Conservation (phyloP, 352 stramenopile genomes). For the Phytophthora macrochlamydospora region DNA sequence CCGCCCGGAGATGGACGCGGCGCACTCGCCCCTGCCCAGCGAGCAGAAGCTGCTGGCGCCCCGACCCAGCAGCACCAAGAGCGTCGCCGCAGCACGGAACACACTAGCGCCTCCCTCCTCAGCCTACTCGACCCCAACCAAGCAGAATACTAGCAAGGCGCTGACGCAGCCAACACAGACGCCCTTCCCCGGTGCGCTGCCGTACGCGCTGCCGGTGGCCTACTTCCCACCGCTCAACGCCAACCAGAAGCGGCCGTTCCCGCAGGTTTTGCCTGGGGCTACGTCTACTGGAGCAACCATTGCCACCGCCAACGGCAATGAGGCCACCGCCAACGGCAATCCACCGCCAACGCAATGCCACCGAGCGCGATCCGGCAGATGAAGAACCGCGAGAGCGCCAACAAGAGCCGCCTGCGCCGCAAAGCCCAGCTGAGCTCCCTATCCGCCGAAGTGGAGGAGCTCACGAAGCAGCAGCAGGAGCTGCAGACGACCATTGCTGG, state of each 20-base stretch:
- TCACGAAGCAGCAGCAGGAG: constrained; percentile 74
- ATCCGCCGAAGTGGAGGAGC: constrained; percentile 57
- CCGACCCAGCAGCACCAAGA: constrained; percentile 1
- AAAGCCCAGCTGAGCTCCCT: constrained; percentile 76
- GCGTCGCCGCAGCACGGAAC: background rate
- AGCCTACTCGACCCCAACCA: background rate
- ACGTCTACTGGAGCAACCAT: background rate
- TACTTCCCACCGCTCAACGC: constrained; percentile 47
- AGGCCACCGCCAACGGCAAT: constrained; percentile 48
- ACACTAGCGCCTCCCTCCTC: background rate
- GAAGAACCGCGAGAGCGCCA: constrained; percentile 88
- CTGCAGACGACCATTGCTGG: constrained; percentile 71
- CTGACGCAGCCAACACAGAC: constrained; percentile 2
- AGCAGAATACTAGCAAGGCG: constrained; percentile 13
- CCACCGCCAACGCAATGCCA: constrained; percentile 13
- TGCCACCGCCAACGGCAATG: constrained; percentile 6
- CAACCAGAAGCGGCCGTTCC: constrained; percentile 64
- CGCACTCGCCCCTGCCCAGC: constrained; percentile 25
- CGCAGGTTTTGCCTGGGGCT: constrained; percentile 46
- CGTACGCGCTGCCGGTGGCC: constrained; percentile 68
- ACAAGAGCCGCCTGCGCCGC: constrained; percentile 75
- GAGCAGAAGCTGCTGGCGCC: constrained; percentile 27
- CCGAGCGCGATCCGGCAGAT: constrained; percentile 77
- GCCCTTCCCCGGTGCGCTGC: constrained; percentile 36
- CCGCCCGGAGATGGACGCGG: constrained; percentile 9